Conservation (phyloP, 2,329 filamentous ascomycete genomes). For the Fusarium sambucinum region DNA sequence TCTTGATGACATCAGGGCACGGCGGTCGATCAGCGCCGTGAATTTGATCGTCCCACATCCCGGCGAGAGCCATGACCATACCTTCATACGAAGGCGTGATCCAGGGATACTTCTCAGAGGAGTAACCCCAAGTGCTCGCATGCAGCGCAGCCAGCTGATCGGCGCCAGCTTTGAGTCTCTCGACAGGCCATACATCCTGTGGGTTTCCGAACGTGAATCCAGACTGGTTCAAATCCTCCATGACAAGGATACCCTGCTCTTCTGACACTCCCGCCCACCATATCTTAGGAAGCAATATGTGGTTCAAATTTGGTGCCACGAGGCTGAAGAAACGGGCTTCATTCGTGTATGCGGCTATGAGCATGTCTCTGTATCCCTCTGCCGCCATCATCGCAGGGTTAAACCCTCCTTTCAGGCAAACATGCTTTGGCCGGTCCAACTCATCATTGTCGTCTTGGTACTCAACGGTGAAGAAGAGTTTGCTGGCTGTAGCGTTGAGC, state of each 20-base stretch:
- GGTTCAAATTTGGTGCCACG: neutral
- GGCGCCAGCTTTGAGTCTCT: neutral
- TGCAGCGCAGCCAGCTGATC: conserved; percentile 26
- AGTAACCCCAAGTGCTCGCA: conserved; percentile 16
- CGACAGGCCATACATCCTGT: conserved; percentile 4
- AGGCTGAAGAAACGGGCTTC: conserved; percentile 17
- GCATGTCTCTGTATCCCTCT: neutral
- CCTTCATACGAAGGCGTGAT: conserved; percentile 12
- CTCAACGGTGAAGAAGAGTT: conserved; percentile 14
- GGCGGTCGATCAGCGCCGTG: neutral
- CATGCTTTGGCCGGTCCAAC: neutral
- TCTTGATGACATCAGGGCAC: conserved; percentile 10
- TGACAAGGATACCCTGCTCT: conserved; percentile 23
- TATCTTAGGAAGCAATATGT: neutral
- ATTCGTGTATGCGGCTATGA: conserved; percentile 3
- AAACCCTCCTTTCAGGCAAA: conserved; percentile 20
- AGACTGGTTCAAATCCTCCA: conserved; percentile 14
- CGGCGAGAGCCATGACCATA: conserved; percentile 8
- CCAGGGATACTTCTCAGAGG: conserved; percentile 6
- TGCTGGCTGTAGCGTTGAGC: conserved; percentile 8
- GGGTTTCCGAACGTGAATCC: conserved; percentile 20
- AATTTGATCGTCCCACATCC: conserved; percentile 13
- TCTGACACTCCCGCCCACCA: neutral
- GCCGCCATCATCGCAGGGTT: conserved; percentile 10
- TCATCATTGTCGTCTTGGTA: neutral